These are phyloP conservation scores for Aspergillus jensenii DNA, from an alignment of 2,329 filamentous ascomycete genomes.

Conservation along the genomic window DNA sequence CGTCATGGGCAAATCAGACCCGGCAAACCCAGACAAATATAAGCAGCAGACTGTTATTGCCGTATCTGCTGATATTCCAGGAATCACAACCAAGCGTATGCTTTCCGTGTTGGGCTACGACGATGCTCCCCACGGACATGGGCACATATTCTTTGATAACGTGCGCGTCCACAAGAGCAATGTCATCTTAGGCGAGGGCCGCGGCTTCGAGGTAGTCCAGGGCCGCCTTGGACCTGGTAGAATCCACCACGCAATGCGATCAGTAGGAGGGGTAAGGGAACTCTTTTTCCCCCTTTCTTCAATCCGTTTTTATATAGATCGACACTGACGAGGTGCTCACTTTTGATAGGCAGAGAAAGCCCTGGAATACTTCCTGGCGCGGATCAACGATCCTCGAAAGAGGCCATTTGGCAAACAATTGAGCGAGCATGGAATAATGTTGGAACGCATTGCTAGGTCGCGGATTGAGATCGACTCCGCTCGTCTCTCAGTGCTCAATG, in stretches of 20 bases:
- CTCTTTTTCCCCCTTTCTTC: background rate
- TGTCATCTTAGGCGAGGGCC: slow-evolving; percentile 87
- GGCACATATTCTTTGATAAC: slow-evolving; percentile 83
- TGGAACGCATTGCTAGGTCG: slow-evolving; percentile 90
- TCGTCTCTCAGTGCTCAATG: slow-evolving; percentile 86
- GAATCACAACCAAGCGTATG: slow-evolving; percentile 90
- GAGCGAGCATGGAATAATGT: slow-evolving; percentile 85
- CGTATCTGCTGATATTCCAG: slow-evolving; percentile 76
- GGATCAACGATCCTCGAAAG: slow-evolving; percentile 89
- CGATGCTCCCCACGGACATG: slow-evolving; percentile 95
- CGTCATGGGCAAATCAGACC: slow-evolving; percentile 91
- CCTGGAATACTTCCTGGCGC: slow-evolving; percentile 90
- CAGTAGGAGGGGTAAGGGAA: slow-evolving; percentile 65
- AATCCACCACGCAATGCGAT: slow-evolving; percentile 97
- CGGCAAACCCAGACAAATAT: slow-evolving; percentile 73
- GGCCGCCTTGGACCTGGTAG: slow-evolving; percentile 92
- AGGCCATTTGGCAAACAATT: slow-evolving; percentile 88
- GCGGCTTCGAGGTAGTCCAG: slow-evolving; percentile 98
- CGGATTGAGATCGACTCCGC: slow-evolving; percentile 92
- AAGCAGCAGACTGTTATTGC: slow-evolving; percentile 90
- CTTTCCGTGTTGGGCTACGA: slow-evolving; percentile 93
- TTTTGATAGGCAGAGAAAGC: slow-evolving; percentile 69
- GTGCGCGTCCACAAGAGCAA: slow-evolving; percentile 82
- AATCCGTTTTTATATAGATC: background rate
- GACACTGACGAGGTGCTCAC: too few species aligned